Conservation (phyloP, 148 eudicot genomes). For the Euryodendron excelsum region DNA sequence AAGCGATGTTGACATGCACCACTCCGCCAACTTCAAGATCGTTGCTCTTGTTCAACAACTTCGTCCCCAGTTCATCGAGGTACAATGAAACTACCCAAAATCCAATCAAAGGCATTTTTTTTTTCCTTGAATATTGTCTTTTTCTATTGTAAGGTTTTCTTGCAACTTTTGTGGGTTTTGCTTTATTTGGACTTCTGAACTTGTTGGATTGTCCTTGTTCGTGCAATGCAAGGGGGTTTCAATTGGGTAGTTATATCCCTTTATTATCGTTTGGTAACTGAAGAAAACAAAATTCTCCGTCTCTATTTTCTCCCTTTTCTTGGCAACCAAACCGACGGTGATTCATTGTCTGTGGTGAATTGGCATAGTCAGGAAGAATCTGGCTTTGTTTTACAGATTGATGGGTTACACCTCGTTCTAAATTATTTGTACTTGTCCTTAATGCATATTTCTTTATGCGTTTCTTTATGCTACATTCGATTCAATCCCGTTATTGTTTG, state of each 20-base stretch:
- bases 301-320: background rate
- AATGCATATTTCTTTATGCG: background rate
- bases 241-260: background rate
- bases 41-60: constrained; percentile 14
- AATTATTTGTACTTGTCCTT: background rate
- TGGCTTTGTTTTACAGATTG: background rate
- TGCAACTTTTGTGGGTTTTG: background rate
- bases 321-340: too few species aligned
- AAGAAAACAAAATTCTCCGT: background rate
- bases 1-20: constrained; percentile 7
- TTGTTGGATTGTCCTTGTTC: background rate
- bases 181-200: background rate
- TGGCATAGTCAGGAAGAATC: background rate
- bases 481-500: background rate
- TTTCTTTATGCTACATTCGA: background rate
- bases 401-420: background rate
- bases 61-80: constrained; percentile 19
- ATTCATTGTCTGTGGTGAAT: background rate
- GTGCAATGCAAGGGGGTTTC: background rate
- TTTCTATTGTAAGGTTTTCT: background rate
- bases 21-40: constrained; percentile 23
- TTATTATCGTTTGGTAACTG: background rate
- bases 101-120: background rate
- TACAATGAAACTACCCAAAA: background rate
- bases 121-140: background rate